Base-by-base conservation (phyloP, 129 eudicot genomes). In the Oenanthe sinensis region DNA sequence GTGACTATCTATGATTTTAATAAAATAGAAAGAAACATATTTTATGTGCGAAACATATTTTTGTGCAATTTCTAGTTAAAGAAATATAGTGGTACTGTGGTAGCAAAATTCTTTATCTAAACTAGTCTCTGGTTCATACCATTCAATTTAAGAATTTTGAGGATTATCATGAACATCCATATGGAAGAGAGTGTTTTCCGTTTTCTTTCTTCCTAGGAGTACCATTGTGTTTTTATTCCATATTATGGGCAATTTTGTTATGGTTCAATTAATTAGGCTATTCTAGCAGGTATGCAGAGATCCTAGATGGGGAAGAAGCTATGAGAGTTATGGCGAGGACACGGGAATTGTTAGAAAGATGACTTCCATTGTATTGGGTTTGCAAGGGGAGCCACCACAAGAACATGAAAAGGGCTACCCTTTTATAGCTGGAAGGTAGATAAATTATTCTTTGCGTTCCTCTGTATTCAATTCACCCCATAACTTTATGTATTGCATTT, bases 251-350 rank as follows among this genome's bases (percentile, higher is more conserved):
- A 83, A 33, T 72, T 3, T 42, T 44, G 76, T 43, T 36, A 9
- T 4, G 14, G 17, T 43, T 48, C 20, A 33, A 16, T 49, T 7
- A 33, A 49, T 46, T 39, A 48, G 72, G 28, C 33, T 7, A 70
- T 71, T 54, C 58, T 77, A 40, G 77, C 83, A 91, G 97, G 98
- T 94, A 49, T 86, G 91, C 75, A 88, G 84, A 79, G 98, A 94
- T 82, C 93, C 96, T 42, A 89, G 98, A 85, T 94, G 97, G 98
- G 98, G 98, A 81, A 89, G 98, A 84, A 88, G 89, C 85, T 94
- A 91, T 28, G 98, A 94, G 88, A 82, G 96, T 81, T 94, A 84
- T 74, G 79, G 98, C 36, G 98, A 94, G 83, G 97, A 91, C 76
- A 81, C 96, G n/a, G 78, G 83, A 36, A 72, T 87, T 74, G 97